Percentiles rank a stretch among this genome's conserved stretches.
Evolutionary conservation across 305 asterid species (phyloP).

Genomic region (Solanum hybrid): DNA sequence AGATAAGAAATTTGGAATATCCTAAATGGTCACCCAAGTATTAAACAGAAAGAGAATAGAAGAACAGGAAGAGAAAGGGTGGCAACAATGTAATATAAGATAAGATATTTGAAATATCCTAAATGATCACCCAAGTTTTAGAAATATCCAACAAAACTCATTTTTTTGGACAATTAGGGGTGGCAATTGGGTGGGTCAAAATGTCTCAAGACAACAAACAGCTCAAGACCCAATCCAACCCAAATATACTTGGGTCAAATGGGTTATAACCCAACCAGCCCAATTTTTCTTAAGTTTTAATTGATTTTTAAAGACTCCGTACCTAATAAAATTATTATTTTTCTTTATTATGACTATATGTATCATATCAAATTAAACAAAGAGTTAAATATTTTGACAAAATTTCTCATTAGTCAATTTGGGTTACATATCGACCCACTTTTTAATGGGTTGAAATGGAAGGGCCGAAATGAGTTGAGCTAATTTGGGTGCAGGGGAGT

Average conservation of each 20-base stretch:
- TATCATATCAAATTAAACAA: not conserved
- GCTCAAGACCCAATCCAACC: not conserved
- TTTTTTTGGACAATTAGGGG: not conserved
- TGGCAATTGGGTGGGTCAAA: not conserved
- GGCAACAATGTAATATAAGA: not conserved
- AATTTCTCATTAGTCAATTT: not conserved
- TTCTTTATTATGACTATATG: not conserved
- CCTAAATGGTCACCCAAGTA: not conserved
- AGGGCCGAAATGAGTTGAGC: not conserved
- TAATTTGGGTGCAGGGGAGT: not conserved
- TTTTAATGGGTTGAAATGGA: not conserved
- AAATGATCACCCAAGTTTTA: not conserved
- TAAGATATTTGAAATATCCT: not conserved
- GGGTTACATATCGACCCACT: not conserved
- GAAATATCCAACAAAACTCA: not conserved
- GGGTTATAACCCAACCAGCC: not conserved
- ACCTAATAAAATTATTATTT: not conserved
- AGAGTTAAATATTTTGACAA: not conserved
- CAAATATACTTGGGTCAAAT: not conserved
- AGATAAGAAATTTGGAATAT: not conserved
- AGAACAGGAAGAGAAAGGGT: not conserved
- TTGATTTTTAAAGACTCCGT: not conserved
- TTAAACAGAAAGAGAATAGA: not conserved
- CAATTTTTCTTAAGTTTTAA: not conserved
- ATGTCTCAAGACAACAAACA: not conserved